Base-by-base conservation (phyloP, 2,329 filamentous ascomycete species). In the Tympanopsis confertula region DNA sequence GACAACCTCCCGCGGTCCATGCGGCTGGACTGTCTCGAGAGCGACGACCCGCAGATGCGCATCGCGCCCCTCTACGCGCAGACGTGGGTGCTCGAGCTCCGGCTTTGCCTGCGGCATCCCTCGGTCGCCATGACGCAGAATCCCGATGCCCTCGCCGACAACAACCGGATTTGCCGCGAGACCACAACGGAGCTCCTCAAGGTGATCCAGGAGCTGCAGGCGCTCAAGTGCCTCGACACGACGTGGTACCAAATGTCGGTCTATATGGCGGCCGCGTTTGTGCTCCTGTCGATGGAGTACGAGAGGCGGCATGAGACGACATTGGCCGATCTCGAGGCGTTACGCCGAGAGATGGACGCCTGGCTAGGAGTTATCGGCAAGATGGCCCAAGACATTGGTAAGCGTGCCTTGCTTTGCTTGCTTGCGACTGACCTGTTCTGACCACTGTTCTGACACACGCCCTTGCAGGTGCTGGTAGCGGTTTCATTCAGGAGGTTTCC, bases 211-310 rank as follows among this genome's bases (percentile, higher is more conserved):
- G 63, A 74, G 38, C 57, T 88, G 35, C 70, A 74, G 41, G 68
- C 67, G 45, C 63, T 78, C 40, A 83, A 81, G 49, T 77, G 75
- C 33, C 59, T 88, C 3, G 84, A 89, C 50, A 84, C 81, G 1
- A 86, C 82, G 1, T 88, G 83, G 82, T 82, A 84, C 47, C 79
- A 81, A 35, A 68, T 76, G 36, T 78, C 82, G 0, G 70, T 84
- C 4, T 86, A 84, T 49, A 68, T 84, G 12, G 75, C 80, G 32
- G 81, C 81, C 19, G 78, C 85, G 40, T 84, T 86, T 47, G 82
- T 81, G 0, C 78, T 73, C 13, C 60, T 89, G 1, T 84, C 82
- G 35, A 73, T 74, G 2, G 70, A 78, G 39, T 84, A 76, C 63
- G 73, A 86, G 50, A 71, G 78, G 35, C 68, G 79, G 20, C 71